Base-by-base conservation (phyloP, 495 filamentous ascomycete genomes). In the Penicillium robsamsonii region DNA sequence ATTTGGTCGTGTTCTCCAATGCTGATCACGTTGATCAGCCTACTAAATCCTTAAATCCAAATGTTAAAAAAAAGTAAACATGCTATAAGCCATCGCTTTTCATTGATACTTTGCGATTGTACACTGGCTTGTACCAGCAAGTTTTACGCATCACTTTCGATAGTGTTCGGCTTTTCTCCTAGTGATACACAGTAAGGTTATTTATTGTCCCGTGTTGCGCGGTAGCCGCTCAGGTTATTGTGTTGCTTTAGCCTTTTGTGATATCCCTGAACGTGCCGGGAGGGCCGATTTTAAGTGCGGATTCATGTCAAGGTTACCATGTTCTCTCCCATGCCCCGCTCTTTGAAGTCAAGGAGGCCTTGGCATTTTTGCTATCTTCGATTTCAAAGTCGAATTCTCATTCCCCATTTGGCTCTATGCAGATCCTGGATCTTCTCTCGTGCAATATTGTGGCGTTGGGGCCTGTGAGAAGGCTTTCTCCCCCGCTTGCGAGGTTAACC, bases 11-110 rank as follows among this genome's bases (percentile, higher is more conserved):
- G 54, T 52, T 55, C 55, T 30, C 49, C 52, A 48, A 56, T 38
- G 65, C 45, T 58, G 62, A 68, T 68, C 62, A 59, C 52, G 62
- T 52, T 60, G 59, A 62, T 62, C 58, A 48, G 44, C 56, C 41
- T 53, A 18, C 35, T 50, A 40, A 53, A 60, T 31, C 38, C 46
- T 48, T 30, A 24, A 49, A 46, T 51, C 11, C 48, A 40, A 20
- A 52, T 38, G 27, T 12, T n/a, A 49, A 35, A 52, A 65, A 62
- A 52, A 65, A 62, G 65, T 52, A 67, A 66, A 59, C 53, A 65
- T 50, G 17, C 25, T 31, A 24, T 31, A 50, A 22, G 43, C 27
- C 41, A 35, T 53, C 44, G 43, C 27, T 40, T 40, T 37, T 27
- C 27, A 18, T 41, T 42, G 22, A 15, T 11, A 37, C 31, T 38